A percentile compares a stretch with the other conserved stretches of the same genome.
These are phyloP conservation scores for Lodderomyces metapsilosis DNA, from an alignment of 1,139 yeast genomes.

Conservation along the genomic window DNA sequence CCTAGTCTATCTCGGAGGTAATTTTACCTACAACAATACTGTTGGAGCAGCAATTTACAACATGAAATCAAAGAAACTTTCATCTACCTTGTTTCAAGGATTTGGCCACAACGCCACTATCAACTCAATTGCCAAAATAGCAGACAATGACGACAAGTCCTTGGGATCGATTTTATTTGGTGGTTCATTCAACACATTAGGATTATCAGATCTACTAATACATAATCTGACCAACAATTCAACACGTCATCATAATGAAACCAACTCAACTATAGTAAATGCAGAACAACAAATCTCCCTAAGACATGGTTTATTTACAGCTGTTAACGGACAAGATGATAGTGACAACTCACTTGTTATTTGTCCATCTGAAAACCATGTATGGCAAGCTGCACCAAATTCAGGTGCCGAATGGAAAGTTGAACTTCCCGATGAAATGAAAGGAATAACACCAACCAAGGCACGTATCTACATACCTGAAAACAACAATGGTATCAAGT, in stretches of 20 bases:
- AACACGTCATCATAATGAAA: slow-evolving; percentile 25
- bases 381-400: slow-evolving; percentile 59
- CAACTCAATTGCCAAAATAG: slow-evolving; percentile 60
- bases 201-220: slow-evolving; percentile 45
- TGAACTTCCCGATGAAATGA: slow-evolving; percentile 52
- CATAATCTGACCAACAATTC: slow-evolving; percentile 29
- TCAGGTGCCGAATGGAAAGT: slow-evolving; percentile 71
- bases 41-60: slow-evolving; percentile 71
- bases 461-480: slow-evolving; percentile 67
- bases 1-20: slow-evolving; percentile 78
- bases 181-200: slow-evolving; percentile 69
- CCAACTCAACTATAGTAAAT: slow-evolving; percentile 40
- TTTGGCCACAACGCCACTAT: slow-evolving; percentile 62
- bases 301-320: slow-evolving; percentile 56
- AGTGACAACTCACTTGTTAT: slow-evolving; percentile 39
- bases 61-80: slow-evolving; percentile 38
- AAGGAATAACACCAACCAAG: slow-evolving; percentile 64
- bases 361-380: slow-evolving; percentile 54
- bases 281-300: slow-evolving; percentile 71
- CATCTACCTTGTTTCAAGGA: slow-evolving; percentile 70
- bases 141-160: slow-evolving; percentile 30
- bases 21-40: slow-evolving; percentile 54
- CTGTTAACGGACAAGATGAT: slow-evolving; percentile 47
- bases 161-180: slow-evolving; percentile 67
- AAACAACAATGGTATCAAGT: slow-evolving; percentile 53